Conservation (phyloP, 2,329 filamentous ascomycete species). For the Lachnellula cervina region DNA sequence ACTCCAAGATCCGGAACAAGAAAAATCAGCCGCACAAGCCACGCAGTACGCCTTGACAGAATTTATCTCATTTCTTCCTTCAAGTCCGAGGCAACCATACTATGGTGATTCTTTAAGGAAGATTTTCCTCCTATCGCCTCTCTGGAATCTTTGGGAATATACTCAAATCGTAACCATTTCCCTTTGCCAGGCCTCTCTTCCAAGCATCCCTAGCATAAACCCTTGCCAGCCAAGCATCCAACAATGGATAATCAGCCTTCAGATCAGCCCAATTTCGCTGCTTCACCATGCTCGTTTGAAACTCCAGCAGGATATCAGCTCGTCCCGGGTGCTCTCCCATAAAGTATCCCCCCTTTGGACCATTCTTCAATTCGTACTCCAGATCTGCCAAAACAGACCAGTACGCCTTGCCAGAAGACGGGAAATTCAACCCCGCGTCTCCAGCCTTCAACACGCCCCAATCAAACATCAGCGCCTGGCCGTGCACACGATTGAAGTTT, state of each 20-base stretch:
- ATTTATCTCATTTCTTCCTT: no score
- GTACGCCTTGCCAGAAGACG: constrained; percentile 6
- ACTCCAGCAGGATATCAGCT: constrained; percentile 32
- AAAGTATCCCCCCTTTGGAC: constrained; percentile 19
- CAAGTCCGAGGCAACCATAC: no score
- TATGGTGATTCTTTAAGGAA: no score
- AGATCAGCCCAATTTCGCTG: constrained; percentile 29
- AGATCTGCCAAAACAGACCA: constrained; percentile 13
- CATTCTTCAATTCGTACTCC: constrained; percentile 20
- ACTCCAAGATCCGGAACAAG: no score
- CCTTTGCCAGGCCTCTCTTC: constrained; percentile 27
- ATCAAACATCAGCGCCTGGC: constrained; percentile 23
- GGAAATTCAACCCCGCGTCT: no score
- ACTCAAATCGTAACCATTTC: constrained; percentile 29
- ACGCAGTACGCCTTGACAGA: no score
- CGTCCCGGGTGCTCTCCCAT: constrained; percentile 28
- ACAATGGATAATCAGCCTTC: constrained; percentile 28
- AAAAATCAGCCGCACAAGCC: no score
- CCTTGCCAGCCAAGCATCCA: constrained; percentile 30
- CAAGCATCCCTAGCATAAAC: constrained; percentile 27
- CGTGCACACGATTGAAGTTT: constrained; percentile 16
- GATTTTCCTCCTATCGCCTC: neutral
- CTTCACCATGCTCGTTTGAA: constrained; percentile 26
- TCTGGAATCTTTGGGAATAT: constrained; percentile 11
- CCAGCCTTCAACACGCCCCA: no score